Evolutionary conservation across 495 filamentous ascomycete species (phyloP).

Genomic region (Annulohypoxylon bovei): DNA sequence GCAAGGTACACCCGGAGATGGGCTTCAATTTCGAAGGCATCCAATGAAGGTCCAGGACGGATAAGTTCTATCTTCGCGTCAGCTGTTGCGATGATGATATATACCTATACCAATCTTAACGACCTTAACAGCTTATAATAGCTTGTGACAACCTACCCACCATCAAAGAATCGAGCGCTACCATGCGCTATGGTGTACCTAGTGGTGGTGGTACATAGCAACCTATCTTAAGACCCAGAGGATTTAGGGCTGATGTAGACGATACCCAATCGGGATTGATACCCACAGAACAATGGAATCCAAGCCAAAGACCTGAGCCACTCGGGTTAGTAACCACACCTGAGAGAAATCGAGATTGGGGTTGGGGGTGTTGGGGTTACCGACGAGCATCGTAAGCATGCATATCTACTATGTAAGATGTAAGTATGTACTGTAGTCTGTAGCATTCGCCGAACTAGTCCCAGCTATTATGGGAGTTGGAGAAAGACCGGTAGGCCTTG

Average conservation of each 20-base stretch:
- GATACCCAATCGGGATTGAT: not conserved
- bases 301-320: not conserved
- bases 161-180: not conserved
- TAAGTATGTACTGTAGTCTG: too few species aligned
- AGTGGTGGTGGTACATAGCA: not conserved
- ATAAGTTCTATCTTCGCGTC: not conserved
- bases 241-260: slow-evolving; percentile 24
- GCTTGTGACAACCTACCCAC: too few species aligned
- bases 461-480: not conserved
- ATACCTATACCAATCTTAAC: not conserved
- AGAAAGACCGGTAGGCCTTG: slow-evolving; percentile 11
- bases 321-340: not conserved
- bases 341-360: slow-evolving; percentile 20
- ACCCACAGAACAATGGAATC: slow-evolving; percentile 3
- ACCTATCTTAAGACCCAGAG: not conserved
- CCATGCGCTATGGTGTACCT: too few species aligned
- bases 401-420: too few species aligned
- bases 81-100: slow-evolving; percentile 3
- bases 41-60: slow-evolving; percentile 8
- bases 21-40: not conserved
- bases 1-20: not conserved
- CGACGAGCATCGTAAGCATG: not conserved
- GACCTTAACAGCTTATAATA: slow-evolving; percentile 11
- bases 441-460: slow-evolving; percentile 5
- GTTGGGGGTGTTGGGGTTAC: not conserved